Conservation (phyloP, 2,329 filamentous ascomycete species). For the Fusarium abutilonis region DNA sequence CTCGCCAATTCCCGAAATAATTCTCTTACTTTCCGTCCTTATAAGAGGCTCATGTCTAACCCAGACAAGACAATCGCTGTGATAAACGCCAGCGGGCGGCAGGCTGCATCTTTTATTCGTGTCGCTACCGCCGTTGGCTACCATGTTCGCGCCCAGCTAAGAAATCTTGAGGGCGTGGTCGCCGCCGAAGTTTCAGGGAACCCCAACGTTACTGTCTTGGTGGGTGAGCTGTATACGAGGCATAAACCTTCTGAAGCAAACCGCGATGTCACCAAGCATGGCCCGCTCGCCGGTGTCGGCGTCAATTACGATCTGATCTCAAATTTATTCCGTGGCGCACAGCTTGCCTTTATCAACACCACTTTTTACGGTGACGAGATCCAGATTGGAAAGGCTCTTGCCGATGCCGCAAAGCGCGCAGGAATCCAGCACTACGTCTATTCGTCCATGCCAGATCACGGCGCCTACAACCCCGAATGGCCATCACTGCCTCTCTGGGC, state of each 20-base stretch:
- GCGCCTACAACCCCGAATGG: constrained; percentile 79
- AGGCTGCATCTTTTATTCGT: constrained; percentile 93
- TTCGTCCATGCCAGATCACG: constrained; percentile 96
- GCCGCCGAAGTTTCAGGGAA: constrained; percentile 85
- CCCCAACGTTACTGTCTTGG: constrained; percentile 75
- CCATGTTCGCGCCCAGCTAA: constrained; percentile 89
- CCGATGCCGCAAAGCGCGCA: constrained; percentile 86
- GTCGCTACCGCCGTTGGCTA: constrained; percentile 94
- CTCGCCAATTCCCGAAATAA: constrained; percentile 66
- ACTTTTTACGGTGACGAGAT: constrained; percentile 97
- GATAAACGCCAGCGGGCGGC: constrained; percentile 94
- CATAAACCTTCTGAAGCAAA: constrained; percentile 61
- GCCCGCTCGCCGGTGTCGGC: constrained; percentile 68
- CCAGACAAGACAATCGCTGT: constrained; percentile 86
- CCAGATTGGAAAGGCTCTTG: constrained; percentile 85
- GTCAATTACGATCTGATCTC: constrained; percentile 78
- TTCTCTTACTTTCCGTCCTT: constrained; percentile 68
- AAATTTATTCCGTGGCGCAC: constrained; percentile 82
- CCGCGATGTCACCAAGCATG: constrained; percentile 74
- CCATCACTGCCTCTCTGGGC: constrained; percentile 90
- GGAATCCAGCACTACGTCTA: constrained; percentile 93
- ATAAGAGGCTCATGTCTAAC: constrained; percentile 67
- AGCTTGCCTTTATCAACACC: constrained; percentile 97
- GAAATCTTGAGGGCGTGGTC: constrained; percentile 86
- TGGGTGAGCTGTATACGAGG: constrained; percentile 71